A percentile compares a stretch with the other conserved stretches of the same genome.
Conservation (phyloP, 495 filamentous ascomycete genomes). For the Lasiosphaeris hirsuta region DNA sequence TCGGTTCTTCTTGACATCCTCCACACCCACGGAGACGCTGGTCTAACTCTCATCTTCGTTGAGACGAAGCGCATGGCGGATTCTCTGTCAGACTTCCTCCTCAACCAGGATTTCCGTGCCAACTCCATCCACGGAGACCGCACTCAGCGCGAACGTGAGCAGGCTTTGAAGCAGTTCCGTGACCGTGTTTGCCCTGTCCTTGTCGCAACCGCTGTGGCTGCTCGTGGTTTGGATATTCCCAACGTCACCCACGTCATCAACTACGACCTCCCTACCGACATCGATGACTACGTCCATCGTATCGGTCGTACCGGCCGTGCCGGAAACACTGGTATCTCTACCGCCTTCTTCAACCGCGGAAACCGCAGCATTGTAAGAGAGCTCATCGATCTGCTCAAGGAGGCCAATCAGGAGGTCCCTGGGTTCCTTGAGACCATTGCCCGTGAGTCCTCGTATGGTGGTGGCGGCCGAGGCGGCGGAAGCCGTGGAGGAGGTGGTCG, state of each 20-base stretch:
- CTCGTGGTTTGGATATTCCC: slow-evolving; percentile 92
- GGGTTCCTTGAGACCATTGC: slow-evolving; percentile 93
- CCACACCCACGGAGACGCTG: slow-evolving; percentile 81
- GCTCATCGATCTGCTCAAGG: slow-evolving; percentile 92
- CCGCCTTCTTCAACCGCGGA: slow-evolving; percentile 98
- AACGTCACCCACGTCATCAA: slow-evolving; percentile 99
- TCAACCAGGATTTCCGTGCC: slow-evolving; percentile 98
- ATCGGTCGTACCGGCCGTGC: slow-evolving; percentile 99
- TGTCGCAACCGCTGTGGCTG: slow-evolving; percentile 95
- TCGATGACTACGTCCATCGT: slow-evolving; percentile 98
- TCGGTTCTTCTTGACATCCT: slow-evolving; percentile 96
- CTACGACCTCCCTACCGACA: slow-evolving; percentile 97
- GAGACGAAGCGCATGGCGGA: slow-evolving; percentile 99
- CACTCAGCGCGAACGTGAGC: slow-evolving; percentile 98
- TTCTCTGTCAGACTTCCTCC: slow-evolving; percentile 91
- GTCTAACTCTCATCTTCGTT: slow-evolving; percentile 95
- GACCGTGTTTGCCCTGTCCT: slow-evolving; percentile 92
- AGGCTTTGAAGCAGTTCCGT: slow-evolving; percentile 94
- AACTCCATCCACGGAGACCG: slow-evolving; percentile 98
- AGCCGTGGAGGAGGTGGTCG: slow-evolving; percentile 66
- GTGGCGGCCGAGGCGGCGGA: slow-evolving; percentile 68
- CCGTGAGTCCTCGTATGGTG: slow-evolving; percentile 80
- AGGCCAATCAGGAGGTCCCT: slow-evolving; percentile 95
- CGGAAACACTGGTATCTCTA: slow-evolving; percentile 96
- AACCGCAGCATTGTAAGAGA: slow-evolving; percentile 97